Base-by-base conservation (phyloP, 768 basidiomycete species). In the Amanita rimosa region DNA sequence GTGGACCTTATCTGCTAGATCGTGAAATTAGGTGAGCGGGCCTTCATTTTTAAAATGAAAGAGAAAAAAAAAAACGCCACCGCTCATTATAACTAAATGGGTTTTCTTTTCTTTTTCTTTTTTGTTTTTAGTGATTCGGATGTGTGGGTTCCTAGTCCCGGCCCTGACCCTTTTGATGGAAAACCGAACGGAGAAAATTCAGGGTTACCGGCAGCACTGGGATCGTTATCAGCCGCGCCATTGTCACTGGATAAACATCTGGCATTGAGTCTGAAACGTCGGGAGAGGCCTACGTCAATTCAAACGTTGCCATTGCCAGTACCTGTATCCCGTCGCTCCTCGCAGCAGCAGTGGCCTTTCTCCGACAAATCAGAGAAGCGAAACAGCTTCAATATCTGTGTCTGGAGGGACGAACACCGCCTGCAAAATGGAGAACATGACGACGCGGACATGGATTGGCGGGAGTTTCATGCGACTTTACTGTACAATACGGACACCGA, bases 391-490 rank as follows among this genome's bases (percentile, higher is more conserved):
- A 41, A 24, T 31, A 11, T 48, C 14, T 21, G 27, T 19, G 24
- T 48, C 9, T 48, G 36, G 47, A 26, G 41, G 31, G 48, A 49
- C 9, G 40, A 19, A 7, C 24, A 40, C 8, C 41, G 31, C 6
- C 19, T 17, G 10, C 31, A 22, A 7, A 10, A 33, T n/a, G n/a
- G n/a, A n/a, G n/a, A n/a, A n/a, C n/a, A n/a, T 9, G 66, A 69
- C 40, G 68, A 71, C 36, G 65, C 67, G 5, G 60, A 63, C 34
- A 68, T 73, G 35, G 76, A 80, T 58, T 80, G 78, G 78, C 68
- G 76, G 3, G 70, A 77, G 57, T 79, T 79, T 48, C 77, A 79
- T 53, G 62, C 66, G 14, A 72, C 76, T 31, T 40, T 37, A 38
- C 24, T 48, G 38, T 39, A n/a, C 27, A 41, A 39, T 19, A 37